Evolutionary conservation across 2,329 filamentous ascomycete genomes (phyloP).

Genomic region (Cladosporium sp.): DNA sequence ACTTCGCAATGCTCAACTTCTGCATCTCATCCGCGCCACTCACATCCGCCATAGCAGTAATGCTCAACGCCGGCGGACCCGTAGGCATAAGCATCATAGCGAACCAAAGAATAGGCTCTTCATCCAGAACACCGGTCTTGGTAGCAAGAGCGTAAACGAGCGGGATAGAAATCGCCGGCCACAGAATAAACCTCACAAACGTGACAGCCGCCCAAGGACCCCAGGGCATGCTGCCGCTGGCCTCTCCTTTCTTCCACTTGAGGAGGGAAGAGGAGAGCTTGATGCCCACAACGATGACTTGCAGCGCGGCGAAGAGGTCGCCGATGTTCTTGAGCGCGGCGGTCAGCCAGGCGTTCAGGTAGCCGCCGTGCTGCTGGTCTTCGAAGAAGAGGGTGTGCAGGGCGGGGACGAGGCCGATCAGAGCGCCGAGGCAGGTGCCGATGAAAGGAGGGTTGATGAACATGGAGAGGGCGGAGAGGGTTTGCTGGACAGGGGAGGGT

Average conservation of each 20-base stretch:
- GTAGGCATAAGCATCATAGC: slow-evolving; percentile 57
- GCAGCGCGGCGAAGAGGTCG: slow-evolving; percentile 59
- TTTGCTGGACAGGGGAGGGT: slow-evolving; percentile 35
- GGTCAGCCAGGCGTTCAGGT: slow-evolving; percentile 64
- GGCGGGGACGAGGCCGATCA: slow-evolving; percentile 57
- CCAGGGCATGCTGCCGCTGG: slow-evolving; percentile 46
- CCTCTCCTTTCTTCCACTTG: slow-evolving; percentile 41
- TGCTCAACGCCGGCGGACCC: slow-evolving; percentile 52
- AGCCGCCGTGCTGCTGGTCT: slow-evolving; percentile 54
- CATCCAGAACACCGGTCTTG: slow-evolving; percentile 47
- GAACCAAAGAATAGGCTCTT: slow-evolving; percentile 65
- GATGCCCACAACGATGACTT: slow-evolving; percentile 64
- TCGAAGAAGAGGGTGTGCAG: slow-evolving; percentile 62
- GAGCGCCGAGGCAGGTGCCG: slow-evolving; percentile 54
- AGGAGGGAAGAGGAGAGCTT: slow-evolving; percentile 55
- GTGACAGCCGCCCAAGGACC: slow-evolving; percentile 49
- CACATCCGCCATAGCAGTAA: slow-evolving; percentile 50
- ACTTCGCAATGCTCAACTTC: slow-evolving; percentile 53
- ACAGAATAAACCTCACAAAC: slow-evolving; percentile 55
- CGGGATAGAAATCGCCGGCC: slow-evolving; percentile 50
- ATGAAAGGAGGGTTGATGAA: slow-evolving; percentile 61
- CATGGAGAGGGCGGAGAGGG: slow-evolving; percentile 40
- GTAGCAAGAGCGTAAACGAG: slow-evolving; percentile 53
- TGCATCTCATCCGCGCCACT: slow-evolving; percentile 42
- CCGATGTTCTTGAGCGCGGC: slow-evolving; percentile 59